Evolutionary conservation across 139 green algal species (phyloP), one percentile per base, ranked within the genome.

Genomic region (Chlamydomonas schloesseri): DNA sequence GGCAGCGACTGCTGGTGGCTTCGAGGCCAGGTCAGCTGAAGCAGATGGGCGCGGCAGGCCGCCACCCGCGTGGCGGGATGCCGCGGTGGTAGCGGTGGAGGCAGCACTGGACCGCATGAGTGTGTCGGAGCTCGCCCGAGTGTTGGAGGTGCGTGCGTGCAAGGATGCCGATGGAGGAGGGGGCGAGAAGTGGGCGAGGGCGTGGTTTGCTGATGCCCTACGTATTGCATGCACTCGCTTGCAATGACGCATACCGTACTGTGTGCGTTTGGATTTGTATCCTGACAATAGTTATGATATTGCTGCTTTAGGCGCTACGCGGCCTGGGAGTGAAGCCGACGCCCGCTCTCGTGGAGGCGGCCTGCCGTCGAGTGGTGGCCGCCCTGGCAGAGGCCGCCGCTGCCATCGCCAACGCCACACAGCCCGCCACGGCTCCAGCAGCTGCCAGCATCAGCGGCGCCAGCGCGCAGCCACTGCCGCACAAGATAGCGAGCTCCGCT

Each of bases 91-190:
- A n/a, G 78, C 78, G 42, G 64, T 53, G 60, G 33, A 13, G 5
- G 24, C 28, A 0, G 77, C 42, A 37, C 26, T 83, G 62, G 8
- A 62, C 0, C 13, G 15, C 29, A 50, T 73, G 37, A 65, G 31
- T 6, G 36, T 73, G 21, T 62, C 29, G 29, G 37, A 83, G 62
- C 15, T 73, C 4, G 60, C 34, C 1, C 77, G 77, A 29, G 34
- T 64, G 62, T 29, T 83, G 77, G 15, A 42, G 37, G 77, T 83
- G 42, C 8, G 77, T 77, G 68, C 68, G 42, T n/a, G n/a, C n/a
- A n/a, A n/a, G n/a, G n/a, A n/a, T n/a, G n/a, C n/a, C n/a, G n/a
- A n/a, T 72, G 67, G 23, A 9, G 42, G 37, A 23, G 37, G 10
- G 26, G 23, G 42, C 37, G 24, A 34, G 37, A n/a, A 55, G 34